These are phyloP conservation scores for Oldenlandia corymbosa DNA, from an alignment of 257 asterid species.

Conservation along the genomic window DNA sequence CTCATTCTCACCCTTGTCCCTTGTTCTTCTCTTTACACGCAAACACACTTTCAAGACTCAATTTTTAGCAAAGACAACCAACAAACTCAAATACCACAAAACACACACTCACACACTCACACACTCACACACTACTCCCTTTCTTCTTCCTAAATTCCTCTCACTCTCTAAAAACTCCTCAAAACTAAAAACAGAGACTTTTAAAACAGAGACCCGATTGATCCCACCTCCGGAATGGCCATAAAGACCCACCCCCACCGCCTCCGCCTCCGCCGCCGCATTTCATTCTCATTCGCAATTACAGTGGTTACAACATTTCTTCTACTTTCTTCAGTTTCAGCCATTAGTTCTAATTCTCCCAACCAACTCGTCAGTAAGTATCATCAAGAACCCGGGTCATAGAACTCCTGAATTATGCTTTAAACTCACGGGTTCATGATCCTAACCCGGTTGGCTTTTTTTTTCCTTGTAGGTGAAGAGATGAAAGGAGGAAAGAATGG, in stretches of 20 bases:
- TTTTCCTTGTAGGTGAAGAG: constrained; percentile 19
- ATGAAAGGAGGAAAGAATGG: constrained; percentile 16
- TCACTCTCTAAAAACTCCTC: not conserved
- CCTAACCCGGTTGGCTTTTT: not conserved
- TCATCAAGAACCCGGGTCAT: not conserved
- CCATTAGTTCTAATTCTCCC: constrained; percentile 26
- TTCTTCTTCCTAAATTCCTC: not conserved
- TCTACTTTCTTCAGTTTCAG: constrained; percentile 38
- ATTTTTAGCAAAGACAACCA: constrained; percentile 8
- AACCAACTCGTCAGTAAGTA: constrained; percentile 46
- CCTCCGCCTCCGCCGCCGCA: constrained; percentile 21
- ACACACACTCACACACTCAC: no score
- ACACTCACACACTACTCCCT: not conserved
- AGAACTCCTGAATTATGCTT: not conserved
- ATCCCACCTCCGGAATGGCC: constrained; percentile 34
- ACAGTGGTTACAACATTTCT: constrained; percentile 36
- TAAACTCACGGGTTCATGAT: not conserved
- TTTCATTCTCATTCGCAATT: constrained; percentile 35
- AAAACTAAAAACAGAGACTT: no score
- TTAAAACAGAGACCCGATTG: no score
- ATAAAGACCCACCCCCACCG: constrained; percentile 18
- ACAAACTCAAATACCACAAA: not conserved
- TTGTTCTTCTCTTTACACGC: constrained; percentile 34
- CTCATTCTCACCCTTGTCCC: no score
- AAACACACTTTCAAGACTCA: constrained; percentile 32